Evolutionary conservation across 176 grass and related monocot genomes (phyloP).

Genomic region (Puya raimondii): DNA sequence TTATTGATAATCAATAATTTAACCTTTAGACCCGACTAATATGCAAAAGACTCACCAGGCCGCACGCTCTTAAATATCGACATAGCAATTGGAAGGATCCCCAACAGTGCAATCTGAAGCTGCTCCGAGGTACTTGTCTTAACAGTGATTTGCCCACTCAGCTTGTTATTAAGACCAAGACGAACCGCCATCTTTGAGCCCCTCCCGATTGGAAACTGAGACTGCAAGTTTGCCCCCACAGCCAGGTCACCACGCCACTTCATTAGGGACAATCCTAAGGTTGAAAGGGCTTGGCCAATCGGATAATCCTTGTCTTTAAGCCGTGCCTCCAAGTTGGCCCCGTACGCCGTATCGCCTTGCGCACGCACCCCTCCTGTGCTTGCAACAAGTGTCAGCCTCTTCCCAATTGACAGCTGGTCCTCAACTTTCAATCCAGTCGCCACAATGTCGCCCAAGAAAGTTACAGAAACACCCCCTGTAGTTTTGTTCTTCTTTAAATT

Average conservation of each 20-base stretch:
- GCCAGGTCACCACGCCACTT: conserved; percentile 52
- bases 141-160: conserved; percentile 57
- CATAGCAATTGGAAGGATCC: conserved; percentile 48
- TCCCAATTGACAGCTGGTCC: conserved; percentile 51
- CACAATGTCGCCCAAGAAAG: conserved; percentile 55
- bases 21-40: not conserved
- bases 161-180: conserved; percentile 65
- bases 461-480: conserved; percentile 65
- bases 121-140: conserved; percentile 63
- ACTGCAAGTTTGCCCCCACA: conserved; percentile 54
- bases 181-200: conserved; percentile 45
- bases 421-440: conserved; percentile 61
- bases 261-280: conserved; percentile 53
- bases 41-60: conserved; percentile 9
- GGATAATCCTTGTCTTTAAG: conserved; percentile 46
- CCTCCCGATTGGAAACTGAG: conserved; percentile 53
- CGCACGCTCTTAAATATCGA: conserved; percentile 49
- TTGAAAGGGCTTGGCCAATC: conserved; percentile 43
- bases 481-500: conserved; percentile 52
- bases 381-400: conserved; percentile 41
- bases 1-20: not conserved
- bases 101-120: conserved; percentile 56
- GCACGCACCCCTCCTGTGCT: conserved; percentile 51
- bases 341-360: conserved; percentile 44
- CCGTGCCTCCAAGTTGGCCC: conserved; percentile 50